phyloP scores from a whole-genome alignment of 495 filamentous ascomycete genomes.

The Penicillium soppii region DNA sequence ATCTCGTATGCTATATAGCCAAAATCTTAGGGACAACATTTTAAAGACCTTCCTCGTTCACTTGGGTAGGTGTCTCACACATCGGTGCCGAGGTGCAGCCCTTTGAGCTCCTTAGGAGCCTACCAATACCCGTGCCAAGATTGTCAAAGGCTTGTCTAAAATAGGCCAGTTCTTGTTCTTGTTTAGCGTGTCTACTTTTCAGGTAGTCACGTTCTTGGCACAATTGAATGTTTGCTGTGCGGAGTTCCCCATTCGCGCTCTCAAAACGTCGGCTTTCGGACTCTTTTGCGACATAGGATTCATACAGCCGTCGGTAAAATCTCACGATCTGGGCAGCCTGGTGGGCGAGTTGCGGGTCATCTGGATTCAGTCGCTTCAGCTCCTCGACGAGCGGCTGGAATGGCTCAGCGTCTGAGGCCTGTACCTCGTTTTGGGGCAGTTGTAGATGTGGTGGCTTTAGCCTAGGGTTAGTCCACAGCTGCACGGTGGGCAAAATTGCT shows the following conservation, averaged over 20 bases:
- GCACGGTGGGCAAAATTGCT: neutral
- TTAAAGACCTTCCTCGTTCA: neutral
- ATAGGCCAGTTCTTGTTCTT: neutral
- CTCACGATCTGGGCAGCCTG: slow-evolving; percentile 7
- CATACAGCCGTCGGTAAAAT: slow-evolving; percentile 11
- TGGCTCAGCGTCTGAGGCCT: neutral
- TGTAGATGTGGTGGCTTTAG: neutral
- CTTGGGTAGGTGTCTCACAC: neutral
- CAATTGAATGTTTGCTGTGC: slow-evolving; percentile 1
- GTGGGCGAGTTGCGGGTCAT: slow-evolving; percentile 4
- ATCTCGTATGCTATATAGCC: too few species aligned
- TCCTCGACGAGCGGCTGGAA: slow-evolving; percentile 3
- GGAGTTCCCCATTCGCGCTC: slow-evolving; percentile 6
- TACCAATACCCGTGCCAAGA: neutral
- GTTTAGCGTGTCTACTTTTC: neutral
- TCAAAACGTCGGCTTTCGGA: slow-evolving; percentile 6
- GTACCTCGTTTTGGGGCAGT: neutral
- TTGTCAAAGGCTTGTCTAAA: slow-evolving; percentile 4
- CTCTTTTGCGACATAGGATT: slow-evolving; percentile 7
- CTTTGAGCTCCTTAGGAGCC: neutral
- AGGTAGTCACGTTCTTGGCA: neutral
- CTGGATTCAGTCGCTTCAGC: slow-evolving; percentile 1
- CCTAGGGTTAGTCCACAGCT: neutral
- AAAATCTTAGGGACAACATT: neutral
- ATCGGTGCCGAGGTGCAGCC: neutral